Evolutionary conservation across 2,329 filamentous ascomycete species (phyloP).

Genomic region (Eutypa lata): DNA sequence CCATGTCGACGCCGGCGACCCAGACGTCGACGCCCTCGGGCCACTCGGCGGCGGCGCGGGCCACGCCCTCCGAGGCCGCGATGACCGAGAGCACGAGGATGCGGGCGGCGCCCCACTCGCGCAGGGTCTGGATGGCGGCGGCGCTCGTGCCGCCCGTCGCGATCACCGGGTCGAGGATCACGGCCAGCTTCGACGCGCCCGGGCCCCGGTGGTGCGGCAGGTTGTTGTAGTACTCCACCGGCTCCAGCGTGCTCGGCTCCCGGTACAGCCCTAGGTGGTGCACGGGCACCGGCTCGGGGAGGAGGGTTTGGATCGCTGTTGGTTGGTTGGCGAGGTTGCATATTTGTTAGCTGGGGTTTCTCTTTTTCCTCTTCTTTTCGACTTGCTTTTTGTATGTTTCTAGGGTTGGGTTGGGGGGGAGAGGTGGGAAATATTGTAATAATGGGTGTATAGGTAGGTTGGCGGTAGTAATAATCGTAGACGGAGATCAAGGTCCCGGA

Average conservation of each 20-base stretch:
- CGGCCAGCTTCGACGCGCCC: constrained; percentile 58
- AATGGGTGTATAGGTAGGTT: neutral
- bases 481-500: neutral
- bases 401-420: neutral
- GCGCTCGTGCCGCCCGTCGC: constrained; percentile 88
- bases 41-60: constrained; percentile 73
- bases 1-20: constrained; percentile 74
- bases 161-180: constrained; percentile 88
- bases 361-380: too few relatives aligned
- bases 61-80: constrained; percentile 68
- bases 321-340: constrained; percentile 2
- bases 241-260: constrained; percentile 80
- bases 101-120: constrained; percentile 85
- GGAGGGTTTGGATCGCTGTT: constrained; percentile 73
- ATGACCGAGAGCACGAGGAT: constrained; percentile 76
- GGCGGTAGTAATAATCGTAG: too few relatives aligned
- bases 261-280: constrained; percentile 96
- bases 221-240: constrained; percentile 98
- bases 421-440: too few relatives aligned
- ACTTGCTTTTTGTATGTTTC: too few relatives aligned
- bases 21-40: constrained; percentile 74
- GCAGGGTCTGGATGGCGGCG: constrained; percentile 84
- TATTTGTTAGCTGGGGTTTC: constrained; percentile 8
- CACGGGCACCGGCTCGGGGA: constrained; percentile 75
- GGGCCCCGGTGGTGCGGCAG: constrained; percentile 67